Conservation (phyloP, 768 basidiomycete species). For the Heimioporus sp. region DNA sequence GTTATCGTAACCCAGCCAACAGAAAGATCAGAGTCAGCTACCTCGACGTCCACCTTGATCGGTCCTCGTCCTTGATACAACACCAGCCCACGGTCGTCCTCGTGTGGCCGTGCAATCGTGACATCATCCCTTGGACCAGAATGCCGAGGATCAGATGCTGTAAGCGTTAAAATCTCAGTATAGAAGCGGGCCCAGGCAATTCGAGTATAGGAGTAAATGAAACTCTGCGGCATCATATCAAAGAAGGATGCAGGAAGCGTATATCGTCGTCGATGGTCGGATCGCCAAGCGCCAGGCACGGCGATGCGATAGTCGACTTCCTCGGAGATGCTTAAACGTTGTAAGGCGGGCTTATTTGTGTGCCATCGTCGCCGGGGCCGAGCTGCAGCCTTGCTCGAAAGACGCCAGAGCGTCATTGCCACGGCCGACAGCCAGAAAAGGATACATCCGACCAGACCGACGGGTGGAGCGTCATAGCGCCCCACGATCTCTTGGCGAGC, state of each 20-base stretch:
- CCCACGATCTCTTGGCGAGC: background rate
- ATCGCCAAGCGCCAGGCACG: constrained; percentile 7
- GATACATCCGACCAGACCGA: background rate
- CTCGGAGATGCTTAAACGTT: background rate
- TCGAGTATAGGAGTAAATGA: background rate
- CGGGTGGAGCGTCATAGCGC: background rate
- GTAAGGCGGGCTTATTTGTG: background rate
- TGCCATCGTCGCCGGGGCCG: background rate
- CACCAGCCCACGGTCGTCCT: background rate
- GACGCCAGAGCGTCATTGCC: background rate
- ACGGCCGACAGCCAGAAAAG: constrained; percentile 7
- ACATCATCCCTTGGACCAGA: background rate
- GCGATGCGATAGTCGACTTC: background rate
- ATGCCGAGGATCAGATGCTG: background rate
- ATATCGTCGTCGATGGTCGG: background rate
- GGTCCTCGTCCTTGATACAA: background rate
- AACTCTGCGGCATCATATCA: background rate
- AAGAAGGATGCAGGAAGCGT: background rate
- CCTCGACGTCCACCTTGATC: background rate
- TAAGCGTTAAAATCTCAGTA: background rate
- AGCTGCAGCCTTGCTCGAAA: background rate
- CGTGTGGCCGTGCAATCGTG: background rate
- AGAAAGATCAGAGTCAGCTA: background rate
- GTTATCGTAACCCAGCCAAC: background rate
- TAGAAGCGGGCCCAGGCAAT: background rate